Evolutionary conservation across 2,329 filamentous ascomycete species (phyloP).

Genomic region (Didymella pinodella): DNA sequence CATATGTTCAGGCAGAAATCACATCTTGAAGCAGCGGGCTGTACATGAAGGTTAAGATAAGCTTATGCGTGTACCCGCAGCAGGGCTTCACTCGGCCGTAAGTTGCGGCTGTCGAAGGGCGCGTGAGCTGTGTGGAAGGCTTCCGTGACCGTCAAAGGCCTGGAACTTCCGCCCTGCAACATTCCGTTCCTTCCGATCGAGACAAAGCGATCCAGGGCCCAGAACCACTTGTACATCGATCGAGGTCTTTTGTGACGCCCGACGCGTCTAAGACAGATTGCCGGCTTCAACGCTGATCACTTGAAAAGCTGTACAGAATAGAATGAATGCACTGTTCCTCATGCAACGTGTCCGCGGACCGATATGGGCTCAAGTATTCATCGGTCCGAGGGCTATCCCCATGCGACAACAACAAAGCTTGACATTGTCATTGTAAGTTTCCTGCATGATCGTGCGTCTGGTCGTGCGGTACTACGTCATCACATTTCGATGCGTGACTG

Average conservation of each 20-base stretch:
- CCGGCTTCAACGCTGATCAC: constrained; percentile 10
- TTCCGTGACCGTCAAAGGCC: background rate
- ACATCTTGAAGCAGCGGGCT: background rate
- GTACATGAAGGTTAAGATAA: constrained; percentile 3
- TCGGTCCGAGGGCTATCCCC: constrained; percentile 24
- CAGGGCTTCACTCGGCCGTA: constrained; percentile 4
- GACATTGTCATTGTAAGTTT: constrained; percentile 38
- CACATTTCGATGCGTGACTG: constrained; percentile 1
- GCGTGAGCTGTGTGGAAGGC: background rate
- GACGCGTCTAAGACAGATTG: constrained; percentile 8
- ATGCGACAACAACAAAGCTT: constrained; percentile 29
- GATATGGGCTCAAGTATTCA: constrained; percentile 17
- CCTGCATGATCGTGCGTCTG: background rate
- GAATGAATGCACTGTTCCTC: constrained; percentile 5
- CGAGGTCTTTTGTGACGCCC: background rate
- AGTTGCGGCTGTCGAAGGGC: constrained; percentile 9
- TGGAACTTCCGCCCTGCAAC: constrained; percentile 7
- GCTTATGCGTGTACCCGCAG: constrained; percentile 1
- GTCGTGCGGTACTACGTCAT: constrained; percentile 8
- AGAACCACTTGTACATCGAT: constrained; percentile 10
- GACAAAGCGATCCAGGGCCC: constrained; percentile 5
- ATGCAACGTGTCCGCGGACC: constrained; percentile 17
- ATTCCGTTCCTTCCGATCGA: constrained; percentile 12
- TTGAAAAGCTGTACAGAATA: constrained; percentile 7
- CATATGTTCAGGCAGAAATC: background rate